Conservation (phyloP, 2,329 filamentous ascomycete species). For the Xylaria polymorpha region DNA sequence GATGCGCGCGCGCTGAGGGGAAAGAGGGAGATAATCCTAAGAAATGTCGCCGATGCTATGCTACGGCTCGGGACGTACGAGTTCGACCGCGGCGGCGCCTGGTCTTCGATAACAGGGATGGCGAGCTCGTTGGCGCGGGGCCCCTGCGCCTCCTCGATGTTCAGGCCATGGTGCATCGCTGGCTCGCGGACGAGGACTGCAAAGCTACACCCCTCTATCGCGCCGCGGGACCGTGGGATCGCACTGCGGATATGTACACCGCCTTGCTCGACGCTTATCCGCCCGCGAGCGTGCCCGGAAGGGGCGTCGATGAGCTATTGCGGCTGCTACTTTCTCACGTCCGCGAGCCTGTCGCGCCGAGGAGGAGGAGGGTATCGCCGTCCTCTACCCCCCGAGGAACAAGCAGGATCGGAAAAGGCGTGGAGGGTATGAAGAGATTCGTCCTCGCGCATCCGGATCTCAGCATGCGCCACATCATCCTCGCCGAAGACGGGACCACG, state of each 20-base stretch:
- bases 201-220: slow-evolving; percentile 36
- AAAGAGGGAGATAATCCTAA: slow-evolving; percentile 35
- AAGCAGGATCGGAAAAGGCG: background rate
- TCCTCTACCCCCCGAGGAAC: background rate
- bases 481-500: slow-evolving; percentile 39
- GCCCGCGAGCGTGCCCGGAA: slow-evolving; percentile 26
- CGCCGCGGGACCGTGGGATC: slow-evolving; percentile 35
- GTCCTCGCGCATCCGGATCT: slow-evolving; percentile 45
- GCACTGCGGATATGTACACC: slow-evolving; percentile 37
- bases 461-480: slow-evolving; percentile 44
- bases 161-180: slow-evolving; percentile 43
- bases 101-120: slow-evolving; percentile 32
- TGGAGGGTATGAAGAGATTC: slow-evolving; percentile 30
- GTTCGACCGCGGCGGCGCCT: slow-evolving; percentile 43
- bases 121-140: slow-evolving; percentile 32
- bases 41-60: slow-evolving; percentile 40
- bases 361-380: background rate
- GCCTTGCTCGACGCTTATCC: slow-evolving; percentile 38
- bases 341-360: slow-evolving; percentile 35
- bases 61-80: slow-evolving; percentile 39
- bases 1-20: background rate
- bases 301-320: slow-evolving; percentile 41
- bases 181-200: slow-evolving; percentile 39
- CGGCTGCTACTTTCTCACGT: slow-evolving; percentile 39
- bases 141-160: slow-evolving; percentile 39